Base-by-base conservation (phyloP, 768 basidiomycete species). In the Filobasidium floriforme region DNA sequence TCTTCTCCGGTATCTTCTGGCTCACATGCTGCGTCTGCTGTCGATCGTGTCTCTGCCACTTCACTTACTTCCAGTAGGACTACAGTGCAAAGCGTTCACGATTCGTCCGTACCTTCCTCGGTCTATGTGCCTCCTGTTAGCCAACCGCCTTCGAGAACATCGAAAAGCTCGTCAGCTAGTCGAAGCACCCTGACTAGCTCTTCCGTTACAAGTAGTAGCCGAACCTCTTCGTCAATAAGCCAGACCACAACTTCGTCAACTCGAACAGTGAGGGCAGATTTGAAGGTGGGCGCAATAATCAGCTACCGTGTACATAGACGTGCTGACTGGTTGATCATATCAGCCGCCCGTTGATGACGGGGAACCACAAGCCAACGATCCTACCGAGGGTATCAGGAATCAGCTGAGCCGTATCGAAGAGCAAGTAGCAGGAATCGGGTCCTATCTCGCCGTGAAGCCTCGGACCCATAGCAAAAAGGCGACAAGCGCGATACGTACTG, bases 331-430 rank as follows among this genome's bases (percentile, higher is more conserved):
- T 49, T 15, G 3, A 15, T 49, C 18, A 49, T 49, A 4, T 49
- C 46, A 15, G 15, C 3, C 15, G 46, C 15, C 22, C 14, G 46
- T 49, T 12, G 12, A 49, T 49, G 18, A 49, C 18, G 5, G 22
- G 46, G 18, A 49, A 14, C 4, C 15, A 49, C 15, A 18, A 5
- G 46, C 46, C 32, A 9, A 3, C 9, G 32, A 37, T 37, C 32
- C 32, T 37, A 4, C 32, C 9, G 32, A 37, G 32, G 32, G 32
- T 49, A 11, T 65, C 18, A 37, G 24, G 11, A 29, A 84, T 55
- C 86, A 88, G 72, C 81, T 94, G 4, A 83, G 84, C 61, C 83
- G 85, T 0, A 84, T 96, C 44, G 84, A 87, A 65, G 81, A 86
- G 43, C 86, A 89, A 69, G 79, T 94, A 1, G 82, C 81, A 14